Evolutionary conservation across 495 filamentous ascomycete genomes (phyloP), one percentile per base, ranked within the genome.

Genomic region (Penicillium pancosmium): DNA sequence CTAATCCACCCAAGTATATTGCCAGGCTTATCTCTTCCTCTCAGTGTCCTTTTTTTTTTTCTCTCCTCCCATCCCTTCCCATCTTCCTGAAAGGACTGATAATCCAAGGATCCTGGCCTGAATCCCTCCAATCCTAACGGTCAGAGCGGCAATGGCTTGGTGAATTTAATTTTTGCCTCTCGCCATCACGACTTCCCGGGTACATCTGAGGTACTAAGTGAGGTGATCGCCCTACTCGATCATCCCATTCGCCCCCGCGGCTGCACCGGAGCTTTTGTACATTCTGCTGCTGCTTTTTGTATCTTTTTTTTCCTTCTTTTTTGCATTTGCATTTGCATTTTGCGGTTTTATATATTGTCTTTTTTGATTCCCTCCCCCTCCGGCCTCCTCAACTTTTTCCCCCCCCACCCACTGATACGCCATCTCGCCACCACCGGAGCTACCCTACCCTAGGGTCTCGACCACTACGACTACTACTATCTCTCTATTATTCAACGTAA

Each of bases 171-270:
- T 23, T 31, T 62, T 53, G 66, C 60, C 60, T 44, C 64, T 46
- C 56, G 36, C 48, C 21, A 53, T 61, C 55, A 52, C 66, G 54
- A 68, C 60, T 66, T 61, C 36, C 27, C 40, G 40, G 55, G 55
- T 59, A 66, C 66, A 54, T 67, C 48, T 35, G 52, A 67, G 59
- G 50, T 64, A 69, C 66, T 27, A n/a, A 56, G 60, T 66, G 64
- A 66, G 60, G 64, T 66, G 64, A 66, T 66, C 57, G 35, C 57
- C 50, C 61, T 59, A 54, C 64, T 46, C 16, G 51, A 64, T 62
- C 53, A 58, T 60, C 54, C 52, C 53, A 62, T 59, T 54, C 56
- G 35, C 23, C 15, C 41, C 41, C 41, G 41, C 41, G 41, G 41
- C 41, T 44, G 41, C 16, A n/a, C 41, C 41, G 41, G 41, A 44